Evolutionary conservation across 2,329 filamentous ascomycete species (phyloP), one percentile per base, ranked within the genome.

Genomic region (Dactylonectria macrodidyma): DNA sequence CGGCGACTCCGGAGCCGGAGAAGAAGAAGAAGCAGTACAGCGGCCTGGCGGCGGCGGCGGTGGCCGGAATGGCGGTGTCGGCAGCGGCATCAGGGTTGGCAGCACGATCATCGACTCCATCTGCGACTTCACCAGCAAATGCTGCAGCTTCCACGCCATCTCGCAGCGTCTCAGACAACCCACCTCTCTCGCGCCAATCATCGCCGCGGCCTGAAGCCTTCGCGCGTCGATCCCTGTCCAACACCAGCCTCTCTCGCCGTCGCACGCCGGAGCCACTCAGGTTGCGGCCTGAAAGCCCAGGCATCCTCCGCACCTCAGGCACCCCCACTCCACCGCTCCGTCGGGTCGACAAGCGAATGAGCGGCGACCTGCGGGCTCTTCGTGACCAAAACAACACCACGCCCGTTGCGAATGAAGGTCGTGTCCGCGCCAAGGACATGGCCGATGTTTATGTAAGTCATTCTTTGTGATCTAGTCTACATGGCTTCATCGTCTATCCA

Each of bases 401-500:
- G 66, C 93, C 94, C 77, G 88, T 94, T 83, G 93, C 92, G 82
- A 95, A 95, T 85, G 94, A 95, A 88, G 93, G 93, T 85, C 95
- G 94, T 84, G 91, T 90, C 84, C 93, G 93, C 81, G 85, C 92
- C 79, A 92, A 90, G 86, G 92, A 91, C 84, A 97, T 97, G 94
- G 88, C 93, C 81, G 94, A 97, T 87, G 92, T 97, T 84, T 97
- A 93, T 85, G 95, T 97, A 89, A 92, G 94, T 93, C 44, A n/a
- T 46, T 7, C 16, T 16, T 46, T 19, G n/a, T 2, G 3, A 9
- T 46, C 3, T n/a, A 19, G 19, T 19, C 19, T 19, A 19, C 19
- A 19, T 19, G 19, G 19, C 5, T 46, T n/a, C 41, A 46, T 16
- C 41, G 14, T 16, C 14, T n/a, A 14, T 46, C n/a, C 41, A 9